phyloP scores from a whole-genome alignment of 768 basidiomycete genomes.

The Lactifluus echinatus region DNA sequence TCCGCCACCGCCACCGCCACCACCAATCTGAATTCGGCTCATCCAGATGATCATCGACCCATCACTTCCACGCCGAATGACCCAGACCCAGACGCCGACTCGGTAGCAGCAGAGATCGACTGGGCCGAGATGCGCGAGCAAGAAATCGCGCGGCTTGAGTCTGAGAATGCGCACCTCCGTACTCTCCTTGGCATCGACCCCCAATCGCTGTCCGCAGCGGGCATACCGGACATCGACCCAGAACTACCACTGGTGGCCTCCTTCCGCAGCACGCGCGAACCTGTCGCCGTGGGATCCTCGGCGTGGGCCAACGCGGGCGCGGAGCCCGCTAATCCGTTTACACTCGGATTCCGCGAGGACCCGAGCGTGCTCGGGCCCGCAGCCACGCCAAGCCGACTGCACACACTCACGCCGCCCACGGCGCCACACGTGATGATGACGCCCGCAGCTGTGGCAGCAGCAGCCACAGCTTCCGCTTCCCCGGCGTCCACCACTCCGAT shows the following conservation, averaged over 20 bases:
- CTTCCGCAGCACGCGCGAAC: neutral
- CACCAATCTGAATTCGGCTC: neutral
- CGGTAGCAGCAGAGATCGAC: slow-evolving; percentile 39
- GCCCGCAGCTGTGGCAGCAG: slow-evolving; percentile 10
- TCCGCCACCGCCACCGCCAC: slow-evolving; percentile 15
- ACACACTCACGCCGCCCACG: slow-evolving; percentile 27
- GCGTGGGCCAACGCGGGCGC: slow-evolving; percentile 20
- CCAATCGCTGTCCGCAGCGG: slow-evolving; percentile 37
- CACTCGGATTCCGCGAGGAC: slow-evolving; percentile 15
- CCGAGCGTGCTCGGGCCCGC: slow-evolving; percentile 19
- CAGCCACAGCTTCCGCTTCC: neutral
- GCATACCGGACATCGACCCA: slow-evolving; percentile 42
- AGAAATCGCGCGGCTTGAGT: slow-evolving; percentile 75
- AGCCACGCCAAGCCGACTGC: slow-evolving; percentile 27
- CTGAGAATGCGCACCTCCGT: slow-evolving; percentile 76
- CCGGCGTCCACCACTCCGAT: neutral
- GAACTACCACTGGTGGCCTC: slow-evolving; percentile 29
- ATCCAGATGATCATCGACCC: neutral
- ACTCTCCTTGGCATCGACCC: slow-evolving; percentile 67
- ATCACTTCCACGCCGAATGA: neutral
- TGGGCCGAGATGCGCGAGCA: slow-evolving; percentile 85
- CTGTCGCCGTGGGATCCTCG: slow-evolving; percentile 16
- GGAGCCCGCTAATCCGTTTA: slow-evolving; percentile 25
- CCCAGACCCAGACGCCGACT: slow-evolving; percentile 16
- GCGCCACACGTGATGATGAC: slow-evolving; percentile 20